A percentile compares a stretch with the other conserved stretches of the same genome.
Conservation (phyloP, 2,329 filamentous ascomycete species). For the Anisogramma anomala region DNA sequence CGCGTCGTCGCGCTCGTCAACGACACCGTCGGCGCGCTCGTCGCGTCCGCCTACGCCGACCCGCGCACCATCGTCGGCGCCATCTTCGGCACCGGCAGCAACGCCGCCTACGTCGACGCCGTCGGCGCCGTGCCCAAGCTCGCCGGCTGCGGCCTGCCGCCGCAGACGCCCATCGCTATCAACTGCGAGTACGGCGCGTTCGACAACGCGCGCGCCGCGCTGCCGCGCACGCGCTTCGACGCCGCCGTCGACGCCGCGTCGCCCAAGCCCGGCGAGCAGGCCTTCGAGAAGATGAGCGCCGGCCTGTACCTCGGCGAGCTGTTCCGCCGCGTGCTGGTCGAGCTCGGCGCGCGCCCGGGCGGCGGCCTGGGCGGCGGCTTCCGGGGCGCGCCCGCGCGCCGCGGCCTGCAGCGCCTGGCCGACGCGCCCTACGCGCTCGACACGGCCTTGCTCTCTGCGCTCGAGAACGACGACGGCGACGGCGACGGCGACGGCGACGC, state of each 20-base stretch:
- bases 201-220: conserved; percentile 56
- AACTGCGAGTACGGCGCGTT: conserved; percentile 79
- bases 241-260: conserved; percentile 52
- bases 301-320: conserved; percentile 75
- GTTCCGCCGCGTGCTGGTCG: conserved; percentile 51
- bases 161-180: conserved; percentile 63
- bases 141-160: conserved; percentile 37
- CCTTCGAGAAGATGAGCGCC: conserved; percentile 75
- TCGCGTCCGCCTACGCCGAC: conserved; percentile 67
- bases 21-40: conserved; percentile 69
- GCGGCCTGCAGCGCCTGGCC: conserved; percentile 44
- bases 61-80: conserved; percentile 61
- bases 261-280: conserved; percentile 64
- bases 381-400: no score
- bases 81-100: conserved; percentile 74
- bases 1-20: conserved; percentile 65
- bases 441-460: conserved; percentile 57
- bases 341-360: conserved; percentile 31
- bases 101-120: conserved; percentile 70
- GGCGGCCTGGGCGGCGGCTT: no score
- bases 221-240: conserved; percentile 63
- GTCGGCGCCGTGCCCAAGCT: conserved; percentile 53
- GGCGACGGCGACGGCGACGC: no score
- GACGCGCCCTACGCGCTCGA: conserved; percentile 60
- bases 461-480: no score